Evolutionary conservation across 805 yeast species (phyloP), one percentile per base, ranked within the genome.

Genomic region (Myxozyma vanderwaltii): DNA sequence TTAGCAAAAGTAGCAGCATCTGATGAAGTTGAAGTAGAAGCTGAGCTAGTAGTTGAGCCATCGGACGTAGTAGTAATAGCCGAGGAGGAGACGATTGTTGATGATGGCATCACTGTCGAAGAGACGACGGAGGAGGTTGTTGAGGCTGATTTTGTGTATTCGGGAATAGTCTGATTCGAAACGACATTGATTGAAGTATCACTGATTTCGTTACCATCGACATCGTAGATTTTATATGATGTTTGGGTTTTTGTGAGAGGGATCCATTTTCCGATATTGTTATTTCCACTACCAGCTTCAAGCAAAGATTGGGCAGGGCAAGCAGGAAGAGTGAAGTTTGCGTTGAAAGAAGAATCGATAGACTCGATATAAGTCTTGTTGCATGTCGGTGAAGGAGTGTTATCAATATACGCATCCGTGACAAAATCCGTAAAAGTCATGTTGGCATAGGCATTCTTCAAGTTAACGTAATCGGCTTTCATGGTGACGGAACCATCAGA

Each of bases 401-500:
- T 53, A 49, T 61, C 53, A 41, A 66, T 60, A 38, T 27, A 51
- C n/a, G 63, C 33, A 13, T 38, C 57, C 8, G 60, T 33, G 31
- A 54, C 36, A 15, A 45, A 53, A 48, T 38, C 36, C 27, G 70
- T 65, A 38, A 68, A 67, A 24, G 67, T 58, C 63, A 74, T 81
- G 41, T 78, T 71, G 57, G 79, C 72, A 65, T 82, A 84, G 71
- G 86, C 83, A 4, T 67, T 60, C 74, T 87, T 79, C 68, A 86
- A 78, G 70, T 85, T 85, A 59, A 71, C 69, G 70, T 69, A 91
- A 75, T 91, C 97, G 0, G 75, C 65, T 59, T 78, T 74, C 47
- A 54, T 26, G 2, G 47, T 49, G 54, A 87, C 90, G 13, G 70
- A 61, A 51, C 66, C 68, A 69, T 75, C 80, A 45, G 76, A 75